phyloP scores from a whole-genome alignment of 495 filamentous ascomycete species.

The Penicillium turbatum region DNA sequence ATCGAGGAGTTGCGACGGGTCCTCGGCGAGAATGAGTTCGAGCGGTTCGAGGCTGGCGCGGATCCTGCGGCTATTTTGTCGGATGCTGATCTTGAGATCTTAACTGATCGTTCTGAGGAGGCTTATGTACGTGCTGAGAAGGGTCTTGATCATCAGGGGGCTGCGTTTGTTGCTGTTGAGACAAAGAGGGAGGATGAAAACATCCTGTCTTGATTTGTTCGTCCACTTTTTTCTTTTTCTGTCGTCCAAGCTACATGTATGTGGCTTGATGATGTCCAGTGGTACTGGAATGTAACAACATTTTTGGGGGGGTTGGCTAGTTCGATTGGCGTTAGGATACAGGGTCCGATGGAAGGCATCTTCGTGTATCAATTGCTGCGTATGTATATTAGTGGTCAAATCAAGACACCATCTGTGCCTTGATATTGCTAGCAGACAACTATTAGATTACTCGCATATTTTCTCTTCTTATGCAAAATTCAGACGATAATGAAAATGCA shows the following conservation, averaged over 20 bases:
- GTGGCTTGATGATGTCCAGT: background rate
- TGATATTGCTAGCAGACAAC: background rate
- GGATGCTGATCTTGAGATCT: conserved; percentile 67
- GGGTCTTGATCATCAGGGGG: conserved; percentile 51
- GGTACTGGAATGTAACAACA: background rate
- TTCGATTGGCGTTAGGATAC: conserved; percentile 1
- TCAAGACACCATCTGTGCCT: background rate
- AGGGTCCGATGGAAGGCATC: background rate
- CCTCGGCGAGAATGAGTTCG: conserved; percentile 49
- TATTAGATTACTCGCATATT: background rate
- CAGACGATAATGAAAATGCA: conserved; percentile 1
- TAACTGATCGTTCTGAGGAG: conserved; percentile 82
- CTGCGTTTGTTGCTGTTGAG: conserved; percentile 41
- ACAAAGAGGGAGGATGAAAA: conserved; percentile 35
- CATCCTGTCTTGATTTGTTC: conserved; percentile 27
- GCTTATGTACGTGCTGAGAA: conserved; percentile 78
- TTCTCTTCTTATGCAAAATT: background rate
- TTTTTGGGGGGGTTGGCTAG: background rate
- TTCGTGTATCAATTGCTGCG: background rate
- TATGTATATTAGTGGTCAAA: background rate
- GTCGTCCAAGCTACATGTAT: background rate
- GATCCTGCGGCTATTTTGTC: conserved; percentile 59
- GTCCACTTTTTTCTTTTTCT: conserved; percentile 1
- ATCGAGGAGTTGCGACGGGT: conserved; percentile 44
- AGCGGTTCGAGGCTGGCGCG: conserved; percentile 54